Evolutionary conservation across 495 filamentous ascomycete species (phyloP).

Genomic region (Echria macrotheca): DNA sequence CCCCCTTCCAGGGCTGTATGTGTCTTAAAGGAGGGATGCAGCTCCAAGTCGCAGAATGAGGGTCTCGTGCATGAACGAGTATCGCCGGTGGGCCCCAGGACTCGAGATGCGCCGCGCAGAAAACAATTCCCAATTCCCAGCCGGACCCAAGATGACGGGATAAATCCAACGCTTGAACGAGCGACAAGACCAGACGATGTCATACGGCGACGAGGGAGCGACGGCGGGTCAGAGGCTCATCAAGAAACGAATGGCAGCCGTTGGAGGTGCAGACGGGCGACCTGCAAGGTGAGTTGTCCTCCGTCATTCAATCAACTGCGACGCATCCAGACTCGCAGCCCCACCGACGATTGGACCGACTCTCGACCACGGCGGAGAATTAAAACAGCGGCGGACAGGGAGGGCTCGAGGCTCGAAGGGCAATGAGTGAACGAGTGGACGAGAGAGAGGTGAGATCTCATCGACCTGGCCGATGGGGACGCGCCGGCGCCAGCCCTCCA

Average conservation of each 20-base stretch:
- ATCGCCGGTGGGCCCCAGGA: slow-evolving; percentile 5
- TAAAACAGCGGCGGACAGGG: neutral
- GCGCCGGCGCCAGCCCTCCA: slow-evolving; percentile 9
- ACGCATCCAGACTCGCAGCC: neutral
- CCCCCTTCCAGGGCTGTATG: slow-evolving; percentile 16
- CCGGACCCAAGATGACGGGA: neutral
- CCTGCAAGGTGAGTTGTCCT: slow-evolving; percentile 48
- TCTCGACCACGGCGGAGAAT: neutral
- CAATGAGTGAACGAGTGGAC: slow-evolving; percentile 1
- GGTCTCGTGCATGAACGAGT: slow-evolving; percentile 30
- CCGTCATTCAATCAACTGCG: slow-evolving; percentile 24
- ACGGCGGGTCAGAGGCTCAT: slow-evolving; percentile 8
- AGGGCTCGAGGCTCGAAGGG: neutral
- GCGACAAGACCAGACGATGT: slow-evolving; percentile 15
- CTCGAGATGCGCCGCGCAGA: too few species aligned
- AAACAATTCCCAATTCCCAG: too few species aligned
- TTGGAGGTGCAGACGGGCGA: slow-evolving; percentile 37
- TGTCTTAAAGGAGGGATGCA: slow-evolving; percentile 24
- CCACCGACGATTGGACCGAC: slow-evolving; percentile 5
- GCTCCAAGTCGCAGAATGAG: slow-evolving; percentile 17
- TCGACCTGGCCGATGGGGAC: neutral
- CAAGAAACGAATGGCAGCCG: slow-evolving; percentile 31
- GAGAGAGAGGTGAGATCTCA: slow-evolving; percentile 9
- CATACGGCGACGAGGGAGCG: slow-evolving; percentile 17
- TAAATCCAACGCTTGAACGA: slow-evolving; percentile 1